Conservation (phyloP, 805 yeast species). For the Ogataea haglerorum region DNA sequence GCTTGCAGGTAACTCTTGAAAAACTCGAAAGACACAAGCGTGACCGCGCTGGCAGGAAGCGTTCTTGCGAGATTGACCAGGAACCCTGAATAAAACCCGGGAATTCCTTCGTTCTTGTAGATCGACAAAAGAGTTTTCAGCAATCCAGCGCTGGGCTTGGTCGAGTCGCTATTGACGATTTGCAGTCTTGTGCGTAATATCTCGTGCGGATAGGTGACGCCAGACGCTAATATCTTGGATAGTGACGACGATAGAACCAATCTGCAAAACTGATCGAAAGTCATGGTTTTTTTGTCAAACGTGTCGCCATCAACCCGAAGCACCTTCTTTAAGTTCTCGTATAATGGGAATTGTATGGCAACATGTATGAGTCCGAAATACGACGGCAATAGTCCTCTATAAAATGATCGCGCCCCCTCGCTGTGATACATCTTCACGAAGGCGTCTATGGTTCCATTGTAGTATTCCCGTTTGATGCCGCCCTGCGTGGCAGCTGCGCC, state of each 20-base stretch:
- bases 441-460: slow-evolving; percentile 81
- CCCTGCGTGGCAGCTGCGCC: slow-evolving; percentile 23
- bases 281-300: slow-evolving; percentile 8
- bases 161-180: slow-evolving; percentile 37
- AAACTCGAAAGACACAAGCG: slow-evolving; percentile 87
- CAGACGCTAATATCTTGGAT: slow-evolving; percentile 85
- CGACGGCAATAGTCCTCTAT: slow-evolving; percentile 88
- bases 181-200: slow-evolving; percentile 90
- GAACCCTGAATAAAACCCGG: slow-evolving; percentile 88
- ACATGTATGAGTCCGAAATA: slow-evolving; percentile 88
- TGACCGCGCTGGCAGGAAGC: slow-evolving; percentile 94
- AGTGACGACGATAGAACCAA: slow-evolving; percentile 66
- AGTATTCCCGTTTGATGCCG: slow-evolving; percentile 36
- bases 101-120: slow-evolving; percentile 64
- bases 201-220: slow-evolving; percentile 93
- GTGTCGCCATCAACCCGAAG: slow-evolving; percentile 31
- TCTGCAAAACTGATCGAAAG: slow-evolving; percentile 32
- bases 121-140: slow-evolving; percentile 37
- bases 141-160: slow-evolving; percentile 23
- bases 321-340: slow-evolving; percentile 70
- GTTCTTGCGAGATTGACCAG: slow-evolving; percentile 83
- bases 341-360: slow-evolving; percentile 93
- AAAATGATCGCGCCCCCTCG: slow-evolving; percentile 81
- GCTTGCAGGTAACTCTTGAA: slow-evolving; percentile 51
- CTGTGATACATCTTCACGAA: slow-evolving; percentile 68